Evolutionary conservation across 495 filamentous ascomycete species (phyloP).

Genomic region (Elasticomyces elasticus): DNA sequence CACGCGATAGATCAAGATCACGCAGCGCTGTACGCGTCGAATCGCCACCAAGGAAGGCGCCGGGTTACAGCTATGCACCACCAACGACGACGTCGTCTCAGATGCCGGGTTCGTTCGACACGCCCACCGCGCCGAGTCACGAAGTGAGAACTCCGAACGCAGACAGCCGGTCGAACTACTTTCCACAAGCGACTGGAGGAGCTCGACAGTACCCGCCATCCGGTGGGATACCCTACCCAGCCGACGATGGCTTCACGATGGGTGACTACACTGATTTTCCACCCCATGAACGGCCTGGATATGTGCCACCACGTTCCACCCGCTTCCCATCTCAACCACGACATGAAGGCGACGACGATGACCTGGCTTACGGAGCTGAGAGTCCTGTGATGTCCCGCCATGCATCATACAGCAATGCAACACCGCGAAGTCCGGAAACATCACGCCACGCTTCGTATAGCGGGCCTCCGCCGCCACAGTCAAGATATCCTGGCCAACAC

Average conservation of each 20-base stretch:
- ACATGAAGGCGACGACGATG: slow-evolving; percentile 13
- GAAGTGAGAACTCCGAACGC: slow-evolving; percentile 7
- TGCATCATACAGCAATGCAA: neutral
- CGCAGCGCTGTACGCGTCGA: slow-evolving; percentile 4
- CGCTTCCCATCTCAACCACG: slow-evolving; percentile 15
- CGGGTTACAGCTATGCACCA: slow-evolving; percentile 9
- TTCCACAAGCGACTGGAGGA: neutral
- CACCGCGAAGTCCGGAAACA: neutral
- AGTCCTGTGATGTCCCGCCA: neutral
- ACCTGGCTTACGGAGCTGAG: slow-evolving; percentile 14
- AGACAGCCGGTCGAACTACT: neutral
- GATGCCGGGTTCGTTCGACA: slow-evolving; percentile 13
- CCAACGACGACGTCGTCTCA: neutral
- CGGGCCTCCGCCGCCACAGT: neutral
- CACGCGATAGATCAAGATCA: slow-evolving; percentile 9
- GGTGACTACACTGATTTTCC: slow-evolving; percentile 30
- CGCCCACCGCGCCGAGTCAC: neutral
- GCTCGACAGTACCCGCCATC: neutral
- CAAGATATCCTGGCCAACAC: slow-evolving; percentile 6
- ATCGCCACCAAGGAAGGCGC: slow-evolving; percentile 1
- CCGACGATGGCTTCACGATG: slow-evolving; percentile 24
- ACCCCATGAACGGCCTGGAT: slow-evolving; percentile 29
- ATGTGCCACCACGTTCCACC: slow-evolving; percentile 22
- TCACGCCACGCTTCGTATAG: neutral
- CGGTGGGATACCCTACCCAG: slow-evolving; percentile 1